Evolutionary conservation across 345 rosid genomes (phyloP), one percentile per base, ranked within the genome.

Genomic region (Populus tremula): DNA sequence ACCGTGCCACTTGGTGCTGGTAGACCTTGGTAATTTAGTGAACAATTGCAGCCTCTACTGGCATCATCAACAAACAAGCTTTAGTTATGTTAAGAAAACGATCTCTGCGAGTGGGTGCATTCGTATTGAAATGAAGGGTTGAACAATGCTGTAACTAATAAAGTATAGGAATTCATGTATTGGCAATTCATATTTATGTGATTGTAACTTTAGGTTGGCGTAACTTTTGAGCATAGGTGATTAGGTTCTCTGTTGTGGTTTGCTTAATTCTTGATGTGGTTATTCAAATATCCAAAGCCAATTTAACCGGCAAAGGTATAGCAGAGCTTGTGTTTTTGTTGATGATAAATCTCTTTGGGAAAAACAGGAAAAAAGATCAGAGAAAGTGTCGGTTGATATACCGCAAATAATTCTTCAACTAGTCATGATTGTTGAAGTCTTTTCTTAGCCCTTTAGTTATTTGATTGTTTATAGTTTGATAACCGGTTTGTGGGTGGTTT

Each of bases 1-100:
- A 77, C 82, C 38, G 78, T 87, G 71, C 96, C 96, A 74, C 81
- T 93, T 16, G 97, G 99, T 82, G 91, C 80, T 65, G 87, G 76
- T 76, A 88, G 89, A 86, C 81, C 82, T 68, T 90, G 94, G 93
- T 92, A 87, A 49, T 69, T 38, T 16, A 14, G 50, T n/a, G 20
- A 21, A 6, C n/a, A 12, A 5, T 25, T 50, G 33, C 41, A 47
- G n/a, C 13, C 49, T 50, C 50, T 21, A 38, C 36, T 56, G 68
- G 69, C 43, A 38, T 39, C 33, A 43, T 64, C 41, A 64, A 29
- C 31, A 5, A 18, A 16, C 69, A 35, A 66, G 62, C 62, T 25
- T 25, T 63, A 63, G 8, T 29, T 29, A 17, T 45, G 11, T 47
- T 5, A 11, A 25, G 31, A 27, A 50, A 5, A 8, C 56, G 5